Conservation (phyloP, 2,329 filamentous ascomycete genomes). For the Ophiostoma perfectum region DNA sequence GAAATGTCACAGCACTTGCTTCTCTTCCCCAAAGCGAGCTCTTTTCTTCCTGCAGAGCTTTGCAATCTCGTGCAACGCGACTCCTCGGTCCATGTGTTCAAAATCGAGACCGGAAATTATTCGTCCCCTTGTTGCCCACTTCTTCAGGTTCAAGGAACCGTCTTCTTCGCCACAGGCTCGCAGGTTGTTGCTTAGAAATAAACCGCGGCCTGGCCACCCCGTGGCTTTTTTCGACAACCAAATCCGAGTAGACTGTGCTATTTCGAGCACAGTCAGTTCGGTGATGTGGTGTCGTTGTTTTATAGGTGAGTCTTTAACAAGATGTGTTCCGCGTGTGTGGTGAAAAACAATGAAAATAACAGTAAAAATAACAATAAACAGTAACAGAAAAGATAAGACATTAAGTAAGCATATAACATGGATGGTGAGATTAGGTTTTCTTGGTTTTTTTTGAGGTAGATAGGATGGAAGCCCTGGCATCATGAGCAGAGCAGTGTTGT, state of each 20-base stretch:
- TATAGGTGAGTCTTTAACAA: background rate
- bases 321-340: background rate
- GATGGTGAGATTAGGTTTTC: background rate
- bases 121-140: background rate
- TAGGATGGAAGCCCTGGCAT: background rate
- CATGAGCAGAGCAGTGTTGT: too few relatives aligned
- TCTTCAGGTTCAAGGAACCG: background rate
- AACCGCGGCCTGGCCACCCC: conserved; percentile 2
- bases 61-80: background rate
- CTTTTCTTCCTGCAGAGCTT: background rate
- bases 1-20: background rate
- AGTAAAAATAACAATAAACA: background rate
- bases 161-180: background rate
- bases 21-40: background rate
- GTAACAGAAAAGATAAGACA: background rate
- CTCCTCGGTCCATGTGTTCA: conserved; percentile 11
- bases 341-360: background rate
- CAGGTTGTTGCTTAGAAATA: conserved; percentile 1
- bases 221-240: background rate
- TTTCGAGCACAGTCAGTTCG: background rate
- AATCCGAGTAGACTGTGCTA: background rate
- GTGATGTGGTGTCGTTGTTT: background rate
- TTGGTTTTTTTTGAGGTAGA: background rate
- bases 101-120: conserved; percentile 12
- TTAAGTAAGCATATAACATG: too few relatives aligned